Conservation (phyloP, 2,329 filamentous ascomycete species). For the Phialophora verrucosa region DNA sequence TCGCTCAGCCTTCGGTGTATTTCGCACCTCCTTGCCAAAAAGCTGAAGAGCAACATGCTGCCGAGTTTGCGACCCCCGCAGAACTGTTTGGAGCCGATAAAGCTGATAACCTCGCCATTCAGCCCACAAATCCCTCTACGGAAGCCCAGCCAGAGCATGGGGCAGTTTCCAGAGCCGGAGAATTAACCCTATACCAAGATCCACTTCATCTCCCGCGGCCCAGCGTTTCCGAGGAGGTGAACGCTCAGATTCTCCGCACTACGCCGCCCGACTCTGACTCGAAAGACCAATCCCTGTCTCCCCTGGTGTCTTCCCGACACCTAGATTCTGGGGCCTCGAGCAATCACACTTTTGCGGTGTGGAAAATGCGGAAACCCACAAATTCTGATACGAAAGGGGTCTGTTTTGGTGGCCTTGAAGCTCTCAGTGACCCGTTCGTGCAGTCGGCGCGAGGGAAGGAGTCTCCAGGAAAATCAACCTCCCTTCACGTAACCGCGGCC, state of each 20-base stretch:
- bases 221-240: background rate
- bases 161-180: background rate
- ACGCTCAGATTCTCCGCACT: background rate
- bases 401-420: background rate
- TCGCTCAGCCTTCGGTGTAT: slow-evolving; percentile 1
- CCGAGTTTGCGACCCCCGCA: background rate
- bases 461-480: background rate
- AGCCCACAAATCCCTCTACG: background rate
- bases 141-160: background rate
- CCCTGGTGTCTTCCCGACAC: background rate
- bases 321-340: slow-evolving; percentile 3
- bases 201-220: background rate
- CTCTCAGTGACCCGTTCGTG: slow-evolving; percentile 2
- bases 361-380: background rate
- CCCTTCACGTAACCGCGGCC: background rate
- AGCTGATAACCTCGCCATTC: background rate
- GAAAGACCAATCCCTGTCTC: background rate
- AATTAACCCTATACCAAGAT: background rate
- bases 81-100: background rate
- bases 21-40: background rate
- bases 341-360: background rate
- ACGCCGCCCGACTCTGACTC: background rate
- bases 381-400: no score
- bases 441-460: background rate
- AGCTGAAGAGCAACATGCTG: background rate